Conservation (phyloP, 495 filamentous ascomycete genomes). For the Hypoxylon perforatum region DNA sequence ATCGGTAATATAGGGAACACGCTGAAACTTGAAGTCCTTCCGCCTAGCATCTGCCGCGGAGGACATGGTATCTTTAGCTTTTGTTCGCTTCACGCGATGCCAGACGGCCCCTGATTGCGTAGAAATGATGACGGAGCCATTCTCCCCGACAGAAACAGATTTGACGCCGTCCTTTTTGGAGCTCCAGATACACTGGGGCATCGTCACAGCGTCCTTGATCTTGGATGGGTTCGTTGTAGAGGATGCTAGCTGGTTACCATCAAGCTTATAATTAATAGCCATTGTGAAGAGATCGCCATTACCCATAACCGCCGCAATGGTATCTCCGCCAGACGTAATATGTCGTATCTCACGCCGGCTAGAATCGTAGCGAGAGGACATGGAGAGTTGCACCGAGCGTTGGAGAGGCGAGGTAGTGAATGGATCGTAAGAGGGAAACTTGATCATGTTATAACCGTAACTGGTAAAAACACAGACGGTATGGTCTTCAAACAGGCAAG, state of each 20-base stretch:
- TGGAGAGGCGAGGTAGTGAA: slow-evolving; percentile 75
- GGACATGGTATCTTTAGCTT: slow-evolving; percentile 77
- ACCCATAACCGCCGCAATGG: slow-evolving; percentile 84
- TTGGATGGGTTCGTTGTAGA: slow-evolving; percentile 93
- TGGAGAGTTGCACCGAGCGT: slow-evolving; percentile 65
- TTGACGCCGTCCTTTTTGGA: slow-evolving; percentile 82
- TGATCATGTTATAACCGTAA: slow-evolving; percentile 88
- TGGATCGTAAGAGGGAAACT: slow-evolving; percentile 76
- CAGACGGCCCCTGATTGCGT: slow-evolving; percentile 93
- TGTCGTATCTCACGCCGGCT: slow-evolving; percentile 73
- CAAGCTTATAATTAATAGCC: slow-evolving; percentile 71
- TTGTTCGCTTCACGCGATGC: slow-evolving; percentile 82
- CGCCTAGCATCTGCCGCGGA: slow-evolving; percentile 61
- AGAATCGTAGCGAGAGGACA: slow-evolving; percentile 73
- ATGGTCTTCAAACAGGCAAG: slow-evolving; percentile 83
- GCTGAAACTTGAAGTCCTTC: slow-evolving; percentile 93
- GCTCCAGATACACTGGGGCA: slow-evolving; percentile 85
- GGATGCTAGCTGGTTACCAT: slow-evolving; percentile 65
- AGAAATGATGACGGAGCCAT: slow-evolving; percentile 94
- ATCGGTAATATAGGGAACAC: slow-evolving; percentile 86
- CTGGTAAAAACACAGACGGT: slow-evolving; percentile 94
- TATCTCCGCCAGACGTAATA: slow-evolving; percentile 85
- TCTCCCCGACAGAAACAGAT: slow-evolving; percentile 88
- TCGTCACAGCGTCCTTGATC: slow-evolving; percentile 78
- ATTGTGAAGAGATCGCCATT: slow-evolving; percentile 89